A percentile compares a stretch with the other conserved stretches of the same genome.
Conservation (phyloP, 768 basidiomycete species). For the Stropharia rugosoannulata region DNA sequence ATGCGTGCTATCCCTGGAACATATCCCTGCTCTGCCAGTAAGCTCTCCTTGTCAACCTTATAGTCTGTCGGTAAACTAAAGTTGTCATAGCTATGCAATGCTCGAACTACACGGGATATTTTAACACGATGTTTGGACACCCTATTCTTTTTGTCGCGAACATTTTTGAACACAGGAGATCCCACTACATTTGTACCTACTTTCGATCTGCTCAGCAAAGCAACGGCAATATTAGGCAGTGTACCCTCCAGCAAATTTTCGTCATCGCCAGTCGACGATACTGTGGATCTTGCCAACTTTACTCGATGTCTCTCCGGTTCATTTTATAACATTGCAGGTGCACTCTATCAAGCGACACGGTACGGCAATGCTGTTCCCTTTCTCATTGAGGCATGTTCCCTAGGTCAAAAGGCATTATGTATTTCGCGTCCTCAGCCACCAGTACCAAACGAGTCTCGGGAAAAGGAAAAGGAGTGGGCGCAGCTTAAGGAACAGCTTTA, state of each 20-base stretch:
- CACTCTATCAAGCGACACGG: conserved; percentile 64
- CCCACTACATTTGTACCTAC: conserved; percentile 37
- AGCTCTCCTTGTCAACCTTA: background rate
- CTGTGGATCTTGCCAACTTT: conserved; percentile 48
- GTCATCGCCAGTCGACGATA: conserved; percentile 9
- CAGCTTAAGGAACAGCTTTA: conserved; percentile 65
- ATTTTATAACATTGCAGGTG: conserved; percentile 66
- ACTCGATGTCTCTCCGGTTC: conserved; percentile 71
- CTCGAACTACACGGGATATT: conserved; percentile 11
- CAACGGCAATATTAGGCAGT: conserved; percentile 31
- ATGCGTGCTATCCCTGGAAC: conserved; percentile 5
- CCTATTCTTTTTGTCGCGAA: conserved; percentile 20
- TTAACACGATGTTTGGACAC: conserved; percentile 23
- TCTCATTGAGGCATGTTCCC: conserved; percentile 54
- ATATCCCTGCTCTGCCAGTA: conserved; percentile 8
- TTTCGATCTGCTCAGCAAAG: conserved; percentile 46
- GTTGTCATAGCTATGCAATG: conserved; percentile 7
- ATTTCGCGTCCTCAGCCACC: conserved; percentile 18
- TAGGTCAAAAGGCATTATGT: conserved; percentile 49
- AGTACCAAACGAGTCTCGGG: conserved; percentile 15
- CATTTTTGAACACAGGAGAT: conserved; percentile 17
- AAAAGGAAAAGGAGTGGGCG: conserved; percentile 48
- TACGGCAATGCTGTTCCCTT: conserved; percentile 69
- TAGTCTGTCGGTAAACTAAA: background rate
- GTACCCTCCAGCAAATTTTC: conserved; percentile 13